Percentiles rank a stretch among this genome's conserved stretches.
Evolutionary conservation across 441 rosid genomes (phyloP).

Genomic region (Bocquillonia castaneifolia): DNA sequence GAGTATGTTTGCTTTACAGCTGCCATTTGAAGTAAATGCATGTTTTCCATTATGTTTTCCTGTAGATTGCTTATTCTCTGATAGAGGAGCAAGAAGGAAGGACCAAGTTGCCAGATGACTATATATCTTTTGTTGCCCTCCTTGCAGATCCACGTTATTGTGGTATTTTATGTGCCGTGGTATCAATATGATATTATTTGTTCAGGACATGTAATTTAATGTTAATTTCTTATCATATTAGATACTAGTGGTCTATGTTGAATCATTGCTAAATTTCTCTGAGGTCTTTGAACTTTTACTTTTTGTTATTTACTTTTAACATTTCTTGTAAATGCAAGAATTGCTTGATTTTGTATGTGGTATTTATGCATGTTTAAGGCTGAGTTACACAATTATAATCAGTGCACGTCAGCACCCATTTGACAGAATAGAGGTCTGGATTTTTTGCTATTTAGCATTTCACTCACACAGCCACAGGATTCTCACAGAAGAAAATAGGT

Average conservation of each 20-base stretch:
- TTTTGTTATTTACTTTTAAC: too few species aligned
- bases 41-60: slow-evolving; percentile 6
- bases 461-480: not conserved
- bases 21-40: slow-evolving; percentile 6
- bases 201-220: slow-evolving; percentile 17
- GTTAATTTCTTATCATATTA: slow-evolving; percentile 1
- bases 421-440: not conserved
- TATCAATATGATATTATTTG: slow-evolving; percentile 32
- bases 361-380: not conserved
- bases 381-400: not conserved
- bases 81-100: slow-evolving; percentile 88
- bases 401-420: not conserved
- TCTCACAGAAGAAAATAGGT: not conserved
- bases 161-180: slow-evolving; percentile 56
- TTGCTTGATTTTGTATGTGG: not conserved
- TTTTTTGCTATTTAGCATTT: too few species aligned
- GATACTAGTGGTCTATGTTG: slow-evolving; percentile 4
- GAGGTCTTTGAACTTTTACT: not conserved
- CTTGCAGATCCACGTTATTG: slow-evolving; percentile 96
- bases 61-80: slow-evolving; percentile 78
- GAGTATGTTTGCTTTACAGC: not conserved
- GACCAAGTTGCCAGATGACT: slow-evolving; percentile 50
- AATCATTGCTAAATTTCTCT: not conserved
- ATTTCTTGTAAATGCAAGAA: too few species aligned
- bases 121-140: slow-evolving; percentile 89